Conservation (phyloP, 106 monocot genomes). For the Acorus gramineus region DNA sequence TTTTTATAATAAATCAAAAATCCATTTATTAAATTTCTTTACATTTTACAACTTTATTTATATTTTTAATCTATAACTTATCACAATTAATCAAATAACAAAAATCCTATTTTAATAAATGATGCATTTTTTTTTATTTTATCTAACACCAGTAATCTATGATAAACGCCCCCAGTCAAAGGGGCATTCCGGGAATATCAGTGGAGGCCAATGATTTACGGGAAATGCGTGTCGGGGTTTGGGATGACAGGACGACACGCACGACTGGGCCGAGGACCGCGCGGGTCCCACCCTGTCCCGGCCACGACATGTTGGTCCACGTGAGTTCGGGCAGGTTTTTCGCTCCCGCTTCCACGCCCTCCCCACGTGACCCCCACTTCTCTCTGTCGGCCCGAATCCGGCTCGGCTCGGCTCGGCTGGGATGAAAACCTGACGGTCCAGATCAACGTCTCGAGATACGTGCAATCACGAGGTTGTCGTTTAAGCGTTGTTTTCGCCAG, state of each 20-base stretch:
- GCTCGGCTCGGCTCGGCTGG: background rate
- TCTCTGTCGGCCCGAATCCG: background rate
- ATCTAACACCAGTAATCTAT: too few relatives aligned
- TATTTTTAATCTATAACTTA: too few relatives aligned
- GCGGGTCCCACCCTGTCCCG: background rate
- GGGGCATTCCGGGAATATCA: too few relatives aligned
- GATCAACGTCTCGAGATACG: background rate
- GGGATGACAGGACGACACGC: slow-evolving; percentile 14
- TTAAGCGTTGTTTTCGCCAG: background rate
- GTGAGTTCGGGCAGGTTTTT: background rate
- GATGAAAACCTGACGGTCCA: background rate
- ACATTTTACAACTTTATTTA: too few relatives aligned
- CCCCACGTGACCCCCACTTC: background rate
- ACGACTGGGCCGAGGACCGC: background rate
- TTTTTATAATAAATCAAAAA: too few relatives aligned
- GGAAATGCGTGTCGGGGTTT: slow-evolving; percentile 14
- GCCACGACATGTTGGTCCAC: background rate
- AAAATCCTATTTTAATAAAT: too few relatives aligned
- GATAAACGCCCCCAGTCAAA: too few relatives aligned
- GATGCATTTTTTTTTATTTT: too few relatives aligned
- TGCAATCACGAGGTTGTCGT: background rate
- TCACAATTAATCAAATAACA: too few relatives aligned
- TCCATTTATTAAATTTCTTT: too few relatives aligned
- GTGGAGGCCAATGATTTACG: slow-evolving; percentile 17
- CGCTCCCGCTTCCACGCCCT: background rate